A percentile compares a stretch with the other conserved stretches of the same genome.
Evolutionary conservation across 331 rosid genomes (phyloP).

Genomic region (Stylosanthes scabra): DNA sequence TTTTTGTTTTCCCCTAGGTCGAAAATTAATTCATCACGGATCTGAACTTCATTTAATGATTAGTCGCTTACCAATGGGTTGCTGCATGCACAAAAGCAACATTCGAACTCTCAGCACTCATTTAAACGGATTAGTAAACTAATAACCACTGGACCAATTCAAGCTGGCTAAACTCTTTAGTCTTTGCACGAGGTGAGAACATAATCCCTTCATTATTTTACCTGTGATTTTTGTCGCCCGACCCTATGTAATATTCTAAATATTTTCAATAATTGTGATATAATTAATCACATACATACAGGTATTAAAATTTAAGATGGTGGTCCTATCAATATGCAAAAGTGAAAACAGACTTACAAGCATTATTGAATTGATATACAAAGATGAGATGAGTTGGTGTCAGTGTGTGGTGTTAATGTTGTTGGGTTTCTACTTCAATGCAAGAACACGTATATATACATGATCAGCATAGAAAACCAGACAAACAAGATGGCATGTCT

Average conservation of each 20-base stretch:
- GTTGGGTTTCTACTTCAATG: conserved; percentile 10
- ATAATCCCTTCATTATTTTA: too few species aligned
- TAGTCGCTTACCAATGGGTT: too few species aligned
- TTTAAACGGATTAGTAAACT: too few species aligned
- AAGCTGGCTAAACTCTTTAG: too few species aligned
- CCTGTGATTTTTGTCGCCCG: not conserved
- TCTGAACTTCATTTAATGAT: too few species aligned
- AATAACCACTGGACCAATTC: too few species aligned
- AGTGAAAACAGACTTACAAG: not conserved
- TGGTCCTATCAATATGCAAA: not conserved
- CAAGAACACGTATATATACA: conserved; percentile 1
- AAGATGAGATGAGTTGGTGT: not conserved
- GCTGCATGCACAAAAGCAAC: too few species aligned
- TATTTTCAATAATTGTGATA: not conserved
- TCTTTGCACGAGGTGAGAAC: too few species aligned
- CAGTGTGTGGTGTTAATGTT: not conserved
- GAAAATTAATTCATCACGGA: too few species aligned
- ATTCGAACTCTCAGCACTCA: too few species aligned
- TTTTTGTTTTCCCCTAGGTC: too few species aligned
- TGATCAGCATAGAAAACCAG: not conserved
- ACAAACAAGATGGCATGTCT: conserved; percentile 17
- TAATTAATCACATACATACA: not conserved
- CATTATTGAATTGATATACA: not conserved
- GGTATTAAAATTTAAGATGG: not conserved
- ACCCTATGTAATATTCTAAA: not conserved